Conservation (phyloP, 2,329 filamentous ascomycete species). For the Aspergillus sp. region DNA sequence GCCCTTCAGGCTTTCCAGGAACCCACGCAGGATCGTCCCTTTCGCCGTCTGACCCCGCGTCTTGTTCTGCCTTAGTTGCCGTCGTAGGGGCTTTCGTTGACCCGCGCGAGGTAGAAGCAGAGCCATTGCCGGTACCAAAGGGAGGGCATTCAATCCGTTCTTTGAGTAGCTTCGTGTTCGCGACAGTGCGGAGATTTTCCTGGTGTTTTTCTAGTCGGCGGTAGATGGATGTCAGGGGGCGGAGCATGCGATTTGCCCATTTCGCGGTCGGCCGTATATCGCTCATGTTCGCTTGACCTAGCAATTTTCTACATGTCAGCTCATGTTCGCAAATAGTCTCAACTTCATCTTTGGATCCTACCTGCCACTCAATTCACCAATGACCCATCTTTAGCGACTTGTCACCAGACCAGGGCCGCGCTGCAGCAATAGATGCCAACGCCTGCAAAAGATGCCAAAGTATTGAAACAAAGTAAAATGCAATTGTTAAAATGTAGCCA, state of each 20-base stretch:
- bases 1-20: constrained; percentile 26
- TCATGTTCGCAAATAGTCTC: neutral
- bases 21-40: constrained; percentile 36
- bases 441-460: neutral
- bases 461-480: neutral
- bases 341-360: neutral
- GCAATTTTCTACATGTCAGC: neutral
- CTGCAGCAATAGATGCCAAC: neutral
- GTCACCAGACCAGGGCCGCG: neutral
- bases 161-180: constrained; percentile 13
- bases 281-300: constrained; percentile 21
- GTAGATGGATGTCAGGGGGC: constrained; percentile 35
- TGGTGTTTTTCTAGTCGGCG: constrained; percentile 36
- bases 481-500: constrained; percentile 5
- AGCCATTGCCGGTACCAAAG: neutral
- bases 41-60: constrained; percentile 28
- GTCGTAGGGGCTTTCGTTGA: neutral
- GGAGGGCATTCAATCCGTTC: constrained; percentile 2
- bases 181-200: constrained; percentile 24
- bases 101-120: too few species aligned
- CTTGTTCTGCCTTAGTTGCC: constrained; percentile 4
- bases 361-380: neutral
- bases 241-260: constrained; percentile 40
- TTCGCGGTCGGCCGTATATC: constrained; percentile 33
- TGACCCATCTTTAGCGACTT: neutral